Evolutionary conservation across 1,284 basidiomycete genomes (phyloP), one percentile per base, ranked within the genome.

Genomic region (Rhodotorula mucilaginosa): DNA sequence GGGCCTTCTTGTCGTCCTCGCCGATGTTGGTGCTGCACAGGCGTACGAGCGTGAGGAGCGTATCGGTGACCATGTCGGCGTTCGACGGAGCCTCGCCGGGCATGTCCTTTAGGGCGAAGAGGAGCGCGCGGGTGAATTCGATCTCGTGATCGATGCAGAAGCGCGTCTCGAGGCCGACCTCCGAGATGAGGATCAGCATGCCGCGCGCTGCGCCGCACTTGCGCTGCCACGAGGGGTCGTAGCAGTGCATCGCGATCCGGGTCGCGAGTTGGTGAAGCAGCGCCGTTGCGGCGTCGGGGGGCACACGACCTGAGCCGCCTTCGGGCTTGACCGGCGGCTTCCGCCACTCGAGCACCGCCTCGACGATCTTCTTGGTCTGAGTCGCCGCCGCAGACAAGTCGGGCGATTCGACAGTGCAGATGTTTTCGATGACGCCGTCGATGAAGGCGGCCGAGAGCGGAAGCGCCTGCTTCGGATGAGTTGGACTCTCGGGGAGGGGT

Each of bases 51-150:
- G 86, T 85, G 69, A 88, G 86, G 65, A 99, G 84, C 47, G 93
- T 89, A 65, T 91, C 88, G 39, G 89, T 84, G 52, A 97, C 90
- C 64, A 90, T 87, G 52, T 89, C 87, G 49, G 94, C 87, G 76
- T 95, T 89, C 31, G 87, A 87, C 1, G 93, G 92, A 57, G 94
- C 86, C 76, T 99, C 95, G 75, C 88, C 87, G 0, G 97, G 95
- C 80, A 97, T 91, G 80, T 99, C 96, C 80, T 99, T 98, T 63
- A 99, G 85, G 73, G 96, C 91, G 79, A 95, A 95, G 59, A 99
- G 84, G 48, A 99, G 86, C 7, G 92, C 94, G 59, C 95, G 89
- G 64, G 95, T 88, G 74, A 97, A 88, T 78, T 99, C 96, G 58
- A 92, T 86, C 80, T 97, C 91, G 61, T 93, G 89, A 68, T 97